These are phyloP conservation scores for Spathaspora sp. DNA, from an alignment of 1,139 yeast species.

Conservation along the genomic window DNA sequence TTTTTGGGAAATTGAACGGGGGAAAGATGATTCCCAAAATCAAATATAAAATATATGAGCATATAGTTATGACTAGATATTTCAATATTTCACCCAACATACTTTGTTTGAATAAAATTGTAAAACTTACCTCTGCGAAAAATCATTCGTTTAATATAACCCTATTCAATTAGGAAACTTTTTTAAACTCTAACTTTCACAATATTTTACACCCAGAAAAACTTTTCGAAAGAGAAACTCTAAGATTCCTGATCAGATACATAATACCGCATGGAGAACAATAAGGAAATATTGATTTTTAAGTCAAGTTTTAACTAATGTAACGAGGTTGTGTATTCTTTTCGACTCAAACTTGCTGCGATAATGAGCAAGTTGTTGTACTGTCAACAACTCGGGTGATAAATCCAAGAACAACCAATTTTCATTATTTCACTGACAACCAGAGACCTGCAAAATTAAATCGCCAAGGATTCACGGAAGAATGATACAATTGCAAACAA, in stretches of 20 bases:
- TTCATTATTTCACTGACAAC: neutral
- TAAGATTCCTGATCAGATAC: neutral
- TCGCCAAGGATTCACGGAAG: neutral
- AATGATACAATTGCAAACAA: neutral
- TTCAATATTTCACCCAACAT: slow-evolving; percentile 7
- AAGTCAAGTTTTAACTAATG: neutral
- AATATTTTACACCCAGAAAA: neutral
- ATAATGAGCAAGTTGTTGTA: neutral
- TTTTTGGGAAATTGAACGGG: slow-evolving; percentile 32
- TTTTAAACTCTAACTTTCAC: neutral
- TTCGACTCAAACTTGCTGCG: neutral
- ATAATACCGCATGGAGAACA: neutral
- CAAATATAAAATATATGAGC: slow-evolving; percentile 10
- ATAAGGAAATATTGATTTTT: neutral
- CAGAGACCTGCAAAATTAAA: neutral
- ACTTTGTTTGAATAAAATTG: neutral
- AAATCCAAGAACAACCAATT: too few species aligned
- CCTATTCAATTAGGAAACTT: neutral
- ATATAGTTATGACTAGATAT: slow-evolving; percentile 6
- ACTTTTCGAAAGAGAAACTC: neutral
- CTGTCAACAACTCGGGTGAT: too few species aligned
- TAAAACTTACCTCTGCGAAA: neutral
- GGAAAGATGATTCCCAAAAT: slow-evolving; percentile 24
- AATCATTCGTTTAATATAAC: neutral
- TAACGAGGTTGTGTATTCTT: too few species aligned